phyloP scores from a whole-genome alignment of 257 asterid species.

The Nicotiana tabacum region DNA sequence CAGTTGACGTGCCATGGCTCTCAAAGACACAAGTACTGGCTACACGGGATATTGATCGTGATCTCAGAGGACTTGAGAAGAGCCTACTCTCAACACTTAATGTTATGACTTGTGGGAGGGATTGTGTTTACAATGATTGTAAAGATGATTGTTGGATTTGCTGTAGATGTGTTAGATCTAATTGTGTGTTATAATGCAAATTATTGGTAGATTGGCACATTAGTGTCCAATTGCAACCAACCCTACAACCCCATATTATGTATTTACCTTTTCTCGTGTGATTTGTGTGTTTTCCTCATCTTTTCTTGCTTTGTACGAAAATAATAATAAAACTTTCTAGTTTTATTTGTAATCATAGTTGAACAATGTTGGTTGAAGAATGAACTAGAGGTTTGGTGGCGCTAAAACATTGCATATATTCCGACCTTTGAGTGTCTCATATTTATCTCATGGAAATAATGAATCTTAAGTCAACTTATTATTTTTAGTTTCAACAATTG shows the following conservation, averaged over 20 bases:
- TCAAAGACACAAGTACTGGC: neutral
- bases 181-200: neutral
- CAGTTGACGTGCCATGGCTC: neutral
- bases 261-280: too few species aligned
- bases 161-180: neutral
- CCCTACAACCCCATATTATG: too few species aligned
- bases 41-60: neutral
- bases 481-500: too few species aligned
- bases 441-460: too few species aligned
- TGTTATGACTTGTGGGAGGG: neutral
- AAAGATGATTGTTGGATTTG: neutral
- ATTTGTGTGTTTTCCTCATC: neutral
- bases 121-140: neutral
- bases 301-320: neutral
- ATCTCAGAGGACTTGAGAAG: neutral
- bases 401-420: too few species aligned
- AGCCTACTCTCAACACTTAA: neutral
- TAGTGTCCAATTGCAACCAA: too few species aligned
- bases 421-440: too few species aligned
- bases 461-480: too few species aligned
- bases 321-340: too few species aligned
- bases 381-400: too few species aligned
- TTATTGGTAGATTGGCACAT: neutral
- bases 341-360: too few species aligned
- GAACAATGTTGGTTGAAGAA: neutral